A percentile compares a stretch with the other conserved stretches of the same genome.
These are phyloP conservation scores for Claviceps capensis DNA, from an alignment of 2,329 filamentous ascomycete genomes.

Conservation along the genomic window DNA sequence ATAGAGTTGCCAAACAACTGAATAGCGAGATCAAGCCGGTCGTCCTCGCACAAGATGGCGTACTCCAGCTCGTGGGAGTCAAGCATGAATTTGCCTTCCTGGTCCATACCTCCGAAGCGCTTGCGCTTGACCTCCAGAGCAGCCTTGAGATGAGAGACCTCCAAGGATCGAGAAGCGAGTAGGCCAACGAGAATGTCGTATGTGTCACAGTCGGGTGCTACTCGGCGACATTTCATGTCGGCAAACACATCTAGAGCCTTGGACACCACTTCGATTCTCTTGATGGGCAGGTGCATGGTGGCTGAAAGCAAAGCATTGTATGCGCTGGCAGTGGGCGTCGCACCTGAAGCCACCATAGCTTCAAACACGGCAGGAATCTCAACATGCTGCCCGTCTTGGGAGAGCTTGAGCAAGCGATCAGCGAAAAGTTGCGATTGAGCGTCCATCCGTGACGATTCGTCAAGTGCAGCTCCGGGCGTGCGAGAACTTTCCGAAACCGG, in stretches of 20 bases:
- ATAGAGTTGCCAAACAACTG: slow-evolving; percentile 73
- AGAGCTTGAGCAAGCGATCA: slow-evolving; percentile 63
- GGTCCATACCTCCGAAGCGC: slow-evolving; percentile 75
- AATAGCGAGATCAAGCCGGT: slow-evolving; percentile 72
- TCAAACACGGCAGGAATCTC: slow-evolving; percentile 89
- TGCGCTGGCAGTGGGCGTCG: slow-evolving; percentile 68
- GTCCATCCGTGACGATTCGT: slow-evolving; percentile 48
- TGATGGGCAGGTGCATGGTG: slow-evolving; percentile 66
- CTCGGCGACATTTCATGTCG: slow-evolving; percentile 81
- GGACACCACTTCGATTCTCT: slow-evolving; percentile 71
- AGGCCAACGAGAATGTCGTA: slow-evolving; percentile 80
- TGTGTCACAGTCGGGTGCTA: slow-evolving; percentile 69
- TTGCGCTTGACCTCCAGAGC: slow-evolving; percentile 66
- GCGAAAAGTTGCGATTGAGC: slow-evolving; percentile 59
- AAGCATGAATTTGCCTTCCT: slow-evolving; percentile 75
- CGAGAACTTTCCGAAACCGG: slow-evolving; percentile 27
- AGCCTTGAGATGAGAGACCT: slow-evolving; percentile 60
- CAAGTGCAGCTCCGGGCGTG: slow-evolving; percentile 35
- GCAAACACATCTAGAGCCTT: slow-evolving; percentile 92
- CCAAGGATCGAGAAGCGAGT: slow-evolving; percentile 65
- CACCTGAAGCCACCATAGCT: slow-evolving; percentile 69
- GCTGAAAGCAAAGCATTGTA: slow-evolving; percentile 86
- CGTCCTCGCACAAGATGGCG: slow-evolving; percentile 74
- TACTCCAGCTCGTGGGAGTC: slow-evolving; percentile 77
- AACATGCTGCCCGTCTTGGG: slow-evolving; percentile 57